A percentile compares a stretch with the other conserved stretches of the same genome.
Conservation (phyloP, 148 eudicot species). For the Diospyros kaki region DNA sequence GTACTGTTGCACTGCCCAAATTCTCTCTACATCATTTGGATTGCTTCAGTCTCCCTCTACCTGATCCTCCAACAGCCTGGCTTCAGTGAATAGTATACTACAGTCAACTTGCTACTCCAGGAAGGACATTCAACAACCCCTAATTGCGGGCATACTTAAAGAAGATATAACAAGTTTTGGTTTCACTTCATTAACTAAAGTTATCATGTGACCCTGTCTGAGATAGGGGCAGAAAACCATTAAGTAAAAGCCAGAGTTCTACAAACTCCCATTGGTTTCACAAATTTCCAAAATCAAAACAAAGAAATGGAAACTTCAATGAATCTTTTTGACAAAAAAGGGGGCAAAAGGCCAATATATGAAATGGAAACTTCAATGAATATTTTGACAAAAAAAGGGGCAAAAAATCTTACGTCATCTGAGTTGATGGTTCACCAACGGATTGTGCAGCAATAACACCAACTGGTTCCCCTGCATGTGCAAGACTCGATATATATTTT, state of each 20-base stretch:
- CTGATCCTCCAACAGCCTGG: no score
- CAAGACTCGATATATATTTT: constrained; percentile 80
- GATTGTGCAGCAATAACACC: constrained; percentile 98
- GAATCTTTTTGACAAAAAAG: background rate
- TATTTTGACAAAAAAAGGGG: background rate
- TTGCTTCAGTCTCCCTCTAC: no score
- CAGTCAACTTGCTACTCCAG: no score
- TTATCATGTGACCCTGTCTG: background rate
- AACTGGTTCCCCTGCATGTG: constrained; percentile 95
- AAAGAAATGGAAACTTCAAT: background rate
- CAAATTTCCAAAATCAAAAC: background rate
- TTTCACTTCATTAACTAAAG: no score
- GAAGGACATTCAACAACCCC: no score
- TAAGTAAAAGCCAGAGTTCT: background rate
- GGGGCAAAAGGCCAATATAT: background rate
- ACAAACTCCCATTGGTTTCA: background rate
- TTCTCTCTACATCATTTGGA: no score
- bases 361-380: background rate
- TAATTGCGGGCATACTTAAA: no score
- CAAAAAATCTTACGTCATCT: constrained; percentile 80
- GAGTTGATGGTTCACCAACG: constrained; percentile 96
- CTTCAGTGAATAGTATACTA: no score
- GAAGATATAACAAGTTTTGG: no score
- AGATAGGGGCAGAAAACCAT: background rate
- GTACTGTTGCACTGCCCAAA: no score